Evolutionary conservation across 768 basidiomycete species (phyloP).

Genomic region (Tulasnella sp.): DNA sequence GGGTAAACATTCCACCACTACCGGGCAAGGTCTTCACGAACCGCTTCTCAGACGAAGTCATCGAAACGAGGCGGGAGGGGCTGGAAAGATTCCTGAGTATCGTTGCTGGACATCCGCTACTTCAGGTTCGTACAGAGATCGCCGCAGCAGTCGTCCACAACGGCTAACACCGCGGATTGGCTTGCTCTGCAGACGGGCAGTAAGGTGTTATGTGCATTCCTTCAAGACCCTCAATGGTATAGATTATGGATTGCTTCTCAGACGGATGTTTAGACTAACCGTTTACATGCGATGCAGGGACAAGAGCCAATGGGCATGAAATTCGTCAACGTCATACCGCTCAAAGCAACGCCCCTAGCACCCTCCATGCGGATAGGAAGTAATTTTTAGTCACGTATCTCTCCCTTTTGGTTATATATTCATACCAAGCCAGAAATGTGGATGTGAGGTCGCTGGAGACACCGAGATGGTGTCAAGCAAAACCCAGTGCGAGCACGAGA

Average conservation of each 20-base stretch:
- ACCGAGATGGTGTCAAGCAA: too few species aligned
- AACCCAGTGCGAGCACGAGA: neutral
- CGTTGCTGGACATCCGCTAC: slow-evolving; percentile 92
- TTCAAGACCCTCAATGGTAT: slow-evolving; percentile 87
- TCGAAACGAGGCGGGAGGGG: slow-evolving; percentile 86
- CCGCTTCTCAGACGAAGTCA: slow-evolving; percentile 95
- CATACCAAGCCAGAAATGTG: neutral
- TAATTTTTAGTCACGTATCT: neutral
- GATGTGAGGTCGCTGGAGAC: neutral
- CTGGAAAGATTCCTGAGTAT: slow-evolving; percentile 92
- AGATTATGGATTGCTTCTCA: neutral
- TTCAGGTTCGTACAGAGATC: slow-evolving; percentile 60
- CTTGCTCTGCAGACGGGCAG: slow-evolving; percentile 68
- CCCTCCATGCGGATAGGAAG: neutral
- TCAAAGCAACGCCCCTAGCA: neutral
- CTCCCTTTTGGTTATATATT: neutral
- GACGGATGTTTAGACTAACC: neutral
- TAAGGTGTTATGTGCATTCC: slow-evolving; percentile 92
- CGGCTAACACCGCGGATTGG: neutral
- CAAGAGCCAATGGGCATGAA: neutral
- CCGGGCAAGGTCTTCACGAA: slow-evolving; percentile 99
- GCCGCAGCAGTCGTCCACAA: neutral
- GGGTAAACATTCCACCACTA: slow-evolving; percentile 95
- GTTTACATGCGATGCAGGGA: neutral
- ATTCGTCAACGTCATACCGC: neutral